Evolutionary conservation across 2,329 filamentous ascomycete genomes (phyloP), one percentile per base, ranked within the genome.

Genomic region (Metarhizium rileyi): DNA sequence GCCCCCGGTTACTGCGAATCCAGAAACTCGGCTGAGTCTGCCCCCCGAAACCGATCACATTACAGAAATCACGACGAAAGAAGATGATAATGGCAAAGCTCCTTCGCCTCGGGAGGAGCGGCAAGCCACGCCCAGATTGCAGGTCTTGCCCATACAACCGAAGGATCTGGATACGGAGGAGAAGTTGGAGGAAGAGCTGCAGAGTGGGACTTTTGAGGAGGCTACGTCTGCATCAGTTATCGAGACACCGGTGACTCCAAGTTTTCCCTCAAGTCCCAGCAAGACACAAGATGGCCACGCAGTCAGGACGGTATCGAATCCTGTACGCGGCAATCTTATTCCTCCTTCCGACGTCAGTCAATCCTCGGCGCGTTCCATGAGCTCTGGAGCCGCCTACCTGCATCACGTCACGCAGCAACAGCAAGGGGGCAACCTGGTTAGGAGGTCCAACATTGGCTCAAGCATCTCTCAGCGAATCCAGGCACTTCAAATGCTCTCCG

Each of bases 381-480:
- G 80, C 30, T 74, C 76, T 3, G 76, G 80, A 22, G 72, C 78
- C 7, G 74, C 76, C 12, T 80, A 73, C 56, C 58, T 79, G 50
- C 76, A 78, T 56, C 77, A 71, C 52, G 69, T 77, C 44, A 71
- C 70, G 7, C 78, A 76, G 54, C 77, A 80, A 57, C 66, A 72
- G 27, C 65, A 62, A 42, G 66, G 66, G 14, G 63, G 77, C 14
- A 75, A 76, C 47, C 61, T 84, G 46, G 70, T 76, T 44, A 66
- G 63, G 50, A 94, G 90, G 64, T 76, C 84, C 33, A 93, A 87
- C 59, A 79, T 97, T 23, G 90, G 89, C 7, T 90, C 87, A 8
- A 90, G 88, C 57, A 96, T 98, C 53, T 94, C 91, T 3, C 88
- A 91, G 64, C 84, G 93, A 40, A 97, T 97, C 65, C 94, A 95